Evolutionary conservation across 2,329 filamentous ascomycete genomes (phyloP).

Genomic region (Calonectria fujianensis): DNA sequence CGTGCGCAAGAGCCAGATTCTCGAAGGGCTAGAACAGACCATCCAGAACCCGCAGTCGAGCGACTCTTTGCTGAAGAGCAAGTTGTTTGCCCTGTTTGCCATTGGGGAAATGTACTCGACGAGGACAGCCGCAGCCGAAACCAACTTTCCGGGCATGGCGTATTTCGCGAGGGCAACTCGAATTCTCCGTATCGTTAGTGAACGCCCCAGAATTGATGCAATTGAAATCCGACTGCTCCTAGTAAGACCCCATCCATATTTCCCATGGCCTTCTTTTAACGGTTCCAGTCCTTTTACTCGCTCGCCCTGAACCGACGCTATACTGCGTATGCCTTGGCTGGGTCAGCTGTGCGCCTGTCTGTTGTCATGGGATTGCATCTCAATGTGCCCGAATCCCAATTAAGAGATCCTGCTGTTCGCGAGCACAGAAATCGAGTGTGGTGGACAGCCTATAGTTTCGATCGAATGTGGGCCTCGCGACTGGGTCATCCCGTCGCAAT

Average conservation of each 20-base stretch:
- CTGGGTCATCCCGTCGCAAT: conserved; percentile 69
- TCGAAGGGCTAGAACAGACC: conserved; percentile 61
- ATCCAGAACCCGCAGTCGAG: conserved; percentile 60
- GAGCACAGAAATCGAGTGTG: conserved; percentile 65
- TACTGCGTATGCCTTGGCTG: conserved; percentile 65
- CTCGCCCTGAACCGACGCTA: conserved; percentile 66
- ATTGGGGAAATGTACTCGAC: conserved; percentile 68
- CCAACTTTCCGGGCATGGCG: conserved; percentile 63
- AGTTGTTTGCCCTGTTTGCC: conserved; percentile 66
- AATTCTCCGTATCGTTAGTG: conserved; percentile 62
- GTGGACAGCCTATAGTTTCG: conserved; percentile 67
- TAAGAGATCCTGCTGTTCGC: conserved; percentile 60
- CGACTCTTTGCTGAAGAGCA: conserved; percentile 61
- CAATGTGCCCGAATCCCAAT: conserved; percentile 62
- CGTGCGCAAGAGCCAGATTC: conserved; percentile 61
- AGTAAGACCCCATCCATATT: conserved; percentile 54
- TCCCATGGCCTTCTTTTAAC: neutral
- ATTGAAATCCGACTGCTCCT: conserved; percentile 67
- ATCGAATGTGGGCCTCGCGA: conserved; percentile 69
- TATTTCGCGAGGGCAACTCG: conserved; percentile 65
- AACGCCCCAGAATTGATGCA: conserved; percentile 65
- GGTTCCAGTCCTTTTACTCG: conserved; percentile 64
- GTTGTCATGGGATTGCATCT: conserved; percentile 67
- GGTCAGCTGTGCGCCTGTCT: conserved; percentile 65
- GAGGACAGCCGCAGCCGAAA: conserved; percentile 58